These are phyloP conservation scores for Malbranchea zuffiana DNA, from an alignment of 2,329 filamentous ascomycete species.

Conservation along the genomic window DNA sequence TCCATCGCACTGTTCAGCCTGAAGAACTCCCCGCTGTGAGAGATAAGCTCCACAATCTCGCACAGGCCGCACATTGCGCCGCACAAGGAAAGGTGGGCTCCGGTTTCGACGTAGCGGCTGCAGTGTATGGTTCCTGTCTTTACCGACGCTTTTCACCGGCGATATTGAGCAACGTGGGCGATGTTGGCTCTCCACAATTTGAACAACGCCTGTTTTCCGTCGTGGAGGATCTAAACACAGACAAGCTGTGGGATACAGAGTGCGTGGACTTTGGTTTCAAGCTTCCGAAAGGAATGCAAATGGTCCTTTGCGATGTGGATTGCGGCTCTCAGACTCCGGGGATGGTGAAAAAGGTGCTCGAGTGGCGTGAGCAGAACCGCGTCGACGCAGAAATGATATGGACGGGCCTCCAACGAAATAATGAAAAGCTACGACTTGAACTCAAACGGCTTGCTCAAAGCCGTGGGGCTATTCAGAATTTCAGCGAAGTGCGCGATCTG, in stretches of 20 bases:
- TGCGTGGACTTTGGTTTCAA: conserved; percentile 58
- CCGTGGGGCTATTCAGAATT: conserved; percentile 36
- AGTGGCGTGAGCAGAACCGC: conserved; percentile 60
- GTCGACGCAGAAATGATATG: conserved; percentile 60
- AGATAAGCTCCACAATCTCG: conserved; percentile 72
- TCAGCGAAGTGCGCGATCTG: conserved; percentile 41
- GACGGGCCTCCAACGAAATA: conserved; percentile 61
- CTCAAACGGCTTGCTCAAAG: conserved; percentile 45
- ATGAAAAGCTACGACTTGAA: conserved; percentile 57
- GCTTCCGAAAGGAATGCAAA: conserved; percentile 60
- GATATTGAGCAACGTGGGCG: conserved; percentile 56
- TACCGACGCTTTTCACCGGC: conserved; percentile 87
- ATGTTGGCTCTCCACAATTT: conserved; percentile 57
- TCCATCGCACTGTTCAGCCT: conserved; percentile 34
- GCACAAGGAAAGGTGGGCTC: conserved; percentile 95
- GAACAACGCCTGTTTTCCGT: conserved; percentile 51
- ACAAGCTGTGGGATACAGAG: conserved; percentile 63
- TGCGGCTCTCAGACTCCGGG: conserved; percentile 86
- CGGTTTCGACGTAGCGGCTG: conserved; percentile 88
- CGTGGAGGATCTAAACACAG: conserved; percentile 49
- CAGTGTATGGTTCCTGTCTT: conserved; percentile 80
- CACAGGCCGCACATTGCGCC: conserved; percentile 86
- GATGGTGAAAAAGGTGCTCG: conserved; percentile 87
- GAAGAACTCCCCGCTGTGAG: conserved; percentile 41
- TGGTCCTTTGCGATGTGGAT: conserved; percentile 93